Percentiles rank a stretch among this genome's conserved stretches.
Evolutionary conservation across 1,139 yeast species (phyloP).

Genomic region (Suhomyces anneliseae): DNA sequence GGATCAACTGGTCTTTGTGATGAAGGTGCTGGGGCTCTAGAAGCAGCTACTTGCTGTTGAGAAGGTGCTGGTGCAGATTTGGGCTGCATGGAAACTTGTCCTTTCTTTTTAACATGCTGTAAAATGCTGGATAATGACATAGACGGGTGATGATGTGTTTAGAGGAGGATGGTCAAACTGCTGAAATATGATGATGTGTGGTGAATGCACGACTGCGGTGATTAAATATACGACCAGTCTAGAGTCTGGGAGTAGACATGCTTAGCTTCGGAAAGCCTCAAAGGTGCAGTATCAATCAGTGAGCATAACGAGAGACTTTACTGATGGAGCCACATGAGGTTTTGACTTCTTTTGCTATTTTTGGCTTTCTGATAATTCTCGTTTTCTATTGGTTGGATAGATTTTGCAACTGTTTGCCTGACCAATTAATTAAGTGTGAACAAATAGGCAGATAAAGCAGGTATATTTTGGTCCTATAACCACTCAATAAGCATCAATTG

Average conservation of each 20-base stretch:
- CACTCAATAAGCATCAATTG: too few species aligned
- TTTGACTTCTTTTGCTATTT: too few species aligned
- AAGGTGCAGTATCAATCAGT: too few species aligned
- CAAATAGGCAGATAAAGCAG: too few species aligned
- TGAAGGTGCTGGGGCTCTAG: background rate
- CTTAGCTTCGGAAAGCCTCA: too few species aligned
- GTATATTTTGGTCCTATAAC: too few species aligned
- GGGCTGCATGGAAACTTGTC: constrained; percentile 17
- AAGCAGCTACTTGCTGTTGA: background rate
- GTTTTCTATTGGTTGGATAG: too few species aligned
- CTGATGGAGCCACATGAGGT: too few species aligned
- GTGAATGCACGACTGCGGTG: background rate
- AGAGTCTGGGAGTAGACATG: background rate
- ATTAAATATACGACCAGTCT: background rate
- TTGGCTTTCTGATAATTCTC: too few species aligned
- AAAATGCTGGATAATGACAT: constrained; percentile 31
- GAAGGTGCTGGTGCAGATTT: background rate
- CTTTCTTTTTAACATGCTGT: constrained; percentile 34
- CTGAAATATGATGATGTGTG: background rate
- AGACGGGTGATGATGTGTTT: background rate
- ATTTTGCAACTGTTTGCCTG: too few species aligned
- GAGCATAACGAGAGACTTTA: too few species aligned
- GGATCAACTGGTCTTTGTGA: constrained; percentile 39
- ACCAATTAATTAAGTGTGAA: too few species aligned
- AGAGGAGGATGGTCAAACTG: background rate